phyloP scores from a whole-genome alignment of 306 rosid species.

The Trichosanthes truncata region DNA sequence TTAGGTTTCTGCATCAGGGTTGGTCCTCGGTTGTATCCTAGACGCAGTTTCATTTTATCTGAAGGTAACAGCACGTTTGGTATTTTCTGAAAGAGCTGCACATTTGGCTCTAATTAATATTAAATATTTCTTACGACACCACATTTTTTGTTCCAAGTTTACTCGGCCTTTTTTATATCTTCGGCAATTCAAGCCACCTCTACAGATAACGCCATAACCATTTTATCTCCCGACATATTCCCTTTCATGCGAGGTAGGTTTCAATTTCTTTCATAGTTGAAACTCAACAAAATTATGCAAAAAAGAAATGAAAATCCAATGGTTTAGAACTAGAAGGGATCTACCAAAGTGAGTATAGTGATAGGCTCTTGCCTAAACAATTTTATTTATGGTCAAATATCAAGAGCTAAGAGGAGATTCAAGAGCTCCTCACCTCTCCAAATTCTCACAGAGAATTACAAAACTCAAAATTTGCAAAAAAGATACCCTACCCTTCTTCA shows the following conservation, averaged over 20 bases:
- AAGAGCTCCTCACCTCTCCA: too few relatives aligned
- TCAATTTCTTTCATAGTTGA: neutral
- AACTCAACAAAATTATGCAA: neutral
- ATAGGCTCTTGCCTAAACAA: too few relatives aligned
- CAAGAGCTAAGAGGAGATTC: too few relatives aligned
- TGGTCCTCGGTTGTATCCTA: slow-evolving; percentile 48
- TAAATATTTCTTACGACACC: neutral
- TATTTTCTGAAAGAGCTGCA: neutral
- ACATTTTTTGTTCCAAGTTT: slow-evolving; percentile 1
- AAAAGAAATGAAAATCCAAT: neutral
- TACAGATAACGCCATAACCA: neutral
- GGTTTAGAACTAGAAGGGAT: neutral
- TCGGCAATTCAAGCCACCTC: neutral
- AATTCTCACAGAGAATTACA: too few relatives aligned
- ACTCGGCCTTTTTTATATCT: neutral
- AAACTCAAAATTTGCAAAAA: too few relatives aligned
- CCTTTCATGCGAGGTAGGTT: neutral
- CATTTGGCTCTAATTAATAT: neutral
- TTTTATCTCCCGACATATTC: neutral
- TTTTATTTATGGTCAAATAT: too few relatives aligned
- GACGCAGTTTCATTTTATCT: slow-evolving; percentile 66
- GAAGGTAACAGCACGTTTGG: slow-evolving; percentile 33
- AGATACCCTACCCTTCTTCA: too few relatives aligned
- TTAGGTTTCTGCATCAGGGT: slow-evolving; percentile 63
- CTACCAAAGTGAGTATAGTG: too few relatives aligned